Percentiles rank a stretch among this genome's conserved stretches.
These are phyloP conservation scores for Fusarium oligoseptatum DNA, from an alignment of 2,329 filamentous ascomycete genomes.

Conservation along the genomic window DNA sequence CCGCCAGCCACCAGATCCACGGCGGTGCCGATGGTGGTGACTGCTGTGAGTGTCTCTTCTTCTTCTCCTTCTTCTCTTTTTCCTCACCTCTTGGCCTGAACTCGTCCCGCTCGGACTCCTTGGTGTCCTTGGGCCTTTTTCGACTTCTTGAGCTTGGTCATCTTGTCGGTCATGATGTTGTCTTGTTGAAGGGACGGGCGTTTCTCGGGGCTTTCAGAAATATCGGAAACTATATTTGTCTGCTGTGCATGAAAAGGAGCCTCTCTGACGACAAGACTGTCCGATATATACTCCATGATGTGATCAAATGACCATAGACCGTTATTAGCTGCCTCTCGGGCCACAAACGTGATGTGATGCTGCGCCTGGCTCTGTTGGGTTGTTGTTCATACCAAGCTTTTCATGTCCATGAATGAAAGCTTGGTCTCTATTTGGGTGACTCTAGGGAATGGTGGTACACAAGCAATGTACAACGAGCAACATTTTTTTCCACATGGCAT, in stretches of 20 bases:
- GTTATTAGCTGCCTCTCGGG: conserved; percentile 4
- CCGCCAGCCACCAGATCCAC: neutral
- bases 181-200: neutral
- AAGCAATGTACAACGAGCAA: conserved; percentile 46
- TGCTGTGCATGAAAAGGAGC: neutral
- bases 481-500: conserved; percentile 14
- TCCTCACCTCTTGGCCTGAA: neutral
- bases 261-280: neutral
- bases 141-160: neutral
- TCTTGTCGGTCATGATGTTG: neutral
- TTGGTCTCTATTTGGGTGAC: conserved; percentile 43
- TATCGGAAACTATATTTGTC: neutral
- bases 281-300: conserved; percentile 10
- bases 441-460: conserved; percentile 49
- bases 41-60: neutral
- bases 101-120: conserved; percentile 6
- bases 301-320: conserved; percentile 18
- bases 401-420: conserved; percentile 19
- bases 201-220: neutral
- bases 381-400: conserved; percentile 35
- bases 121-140: conserved; percentile 8
- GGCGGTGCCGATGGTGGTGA: neutral
- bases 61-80: neutral
- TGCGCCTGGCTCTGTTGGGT: conserved; percentile 14
- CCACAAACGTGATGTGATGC: conserved; percentile 15